Percentiles rank a stretch among this genome's conserved stretches.
These are phyloP conservation scores for Colletotrichum coccodes DNA, from an alignment of 2,329 filamentous ascomycete species.

Conservation along the genomic window DNA sequence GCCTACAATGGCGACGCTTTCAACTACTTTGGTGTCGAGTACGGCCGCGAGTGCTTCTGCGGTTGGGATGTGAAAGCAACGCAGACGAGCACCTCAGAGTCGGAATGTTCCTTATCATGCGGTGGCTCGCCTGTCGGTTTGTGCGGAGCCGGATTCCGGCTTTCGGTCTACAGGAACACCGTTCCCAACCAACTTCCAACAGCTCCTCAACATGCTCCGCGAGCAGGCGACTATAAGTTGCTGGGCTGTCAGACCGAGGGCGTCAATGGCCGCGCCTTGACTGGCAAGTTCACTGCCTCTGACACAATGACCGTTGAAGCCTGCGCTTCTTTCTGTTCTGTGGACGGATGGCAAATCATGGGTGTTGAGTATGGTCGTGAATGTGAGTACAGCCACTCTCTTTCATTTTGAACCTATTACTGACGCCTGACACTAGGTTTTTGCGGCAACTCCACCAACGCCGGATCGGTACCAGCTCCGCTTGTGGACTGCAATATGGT, in stretches of 20 bases:
- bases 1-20: conserved; percentile 33
- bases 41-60: conserved; percentile 37
- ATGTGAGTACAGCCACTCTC: conserved; percentile 26
- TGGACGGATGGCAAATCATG: conserved; percentile 35
- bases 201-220: conserved; percentile 27
- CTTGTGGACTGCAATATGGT: conserved; percentile 35
- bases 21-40: conserved; percentile 40
- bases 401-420: neutral
- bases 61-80: conserved; percentile 34
- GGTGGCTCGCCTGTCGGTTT: conserved; percentile 19
- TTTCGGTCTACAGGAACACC: conserved; percentile 38
- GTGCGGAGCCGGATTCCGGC: conserved; percentile 34
- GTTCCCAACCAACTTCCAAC: conserved; percentile 29
- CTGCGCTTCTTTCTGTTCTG: conserved; percentile 38
- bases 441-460: conserved; percentile 36
- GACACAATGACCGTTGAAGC: conserved; percentile 39
- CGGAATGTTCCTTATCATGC: conserved; percentile 34
- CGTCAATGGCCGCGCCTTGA: conserved; percentile 34
- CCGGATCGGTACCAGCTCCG: conserved; percentile 30
- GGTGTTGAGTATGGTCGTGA: conserved; percentile 42
- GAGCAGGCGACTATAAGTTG: conserved; percentile 34
- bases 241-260: conserved; percentile 37
- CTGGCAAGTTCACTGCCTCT: conserved; percentile 27
- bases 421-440: conserved; percentile 14
- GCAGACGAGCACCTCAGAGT: conserved; percentile 30